Conservation (phyloP, 495 filamentous ascomycete genomes). For the Lepidopterella palustris region DNA sequence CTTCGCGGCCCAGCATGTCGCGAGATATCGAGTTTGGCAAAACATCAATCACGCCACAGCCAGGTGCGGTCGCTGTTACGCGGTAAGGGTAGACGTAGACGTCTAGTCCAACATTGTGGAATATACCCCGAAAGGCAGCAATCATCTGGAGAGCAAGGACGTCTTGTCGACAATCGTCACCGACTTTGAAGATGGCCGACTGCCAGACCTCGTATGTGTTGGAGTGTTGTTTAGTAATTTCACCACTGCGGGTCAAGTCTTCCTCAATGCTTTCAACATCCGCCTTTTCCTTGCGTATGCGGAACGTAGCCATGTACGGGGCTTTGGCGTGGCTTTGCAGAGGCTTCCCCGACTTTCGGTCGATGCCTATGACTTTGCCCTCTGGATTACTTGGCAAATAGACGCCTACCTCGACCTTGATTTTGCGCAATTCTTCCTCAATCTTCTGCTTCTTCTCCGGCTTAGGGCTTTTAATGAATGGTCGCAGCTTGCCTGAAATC, state of each 20-base stretch:
- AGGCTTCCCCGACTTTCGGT: conserved; percentile 94
- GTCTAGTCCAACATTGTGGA: conserved; percentile 86
- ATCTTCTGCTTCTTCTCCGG: conserved; percentile 99
- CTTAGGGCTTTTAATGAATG: conserved; percentile 86
- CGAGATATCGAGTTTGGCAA: conserved; percentile 95
- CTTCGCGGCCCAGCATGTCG: conserved; percentile 96
- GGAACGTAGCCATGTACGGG: conserved; percentile 97
- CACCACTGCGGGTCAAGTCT: conserved; percentile 6
- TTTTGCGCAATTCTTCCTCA: conserved; percentile 94
- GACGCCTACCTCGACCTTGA: conserved; percentile 92
- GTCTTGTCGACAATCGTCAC: conserved; percentile 96
- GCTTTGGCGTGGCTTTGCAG: conserved; percentile 97
- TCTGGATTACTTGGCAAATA: conserved; percentile 97
- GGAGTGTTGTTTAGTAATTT: conserved; percentile 19
- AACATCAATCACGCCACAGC: conserved; percentile 97
- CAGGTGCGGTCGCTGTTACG: conserved; percentile 95
- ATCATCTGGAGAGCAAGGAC: conserved; percentile 97
- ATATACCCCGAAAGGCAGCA: conserved; percentile 92
- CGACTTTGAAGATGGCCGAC: conserved; percentile 99
- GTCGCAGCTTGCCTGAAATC: conserved; percentile 91
- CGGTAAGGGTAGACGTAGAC: conserved; percentile 97
- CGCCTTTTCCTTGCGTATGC: conserved; percentile 73
- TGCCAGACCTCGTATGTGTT: conserved; percentile 85
- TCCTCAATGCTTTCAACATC: conserved; percentile 43
- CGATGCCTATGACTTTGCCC: conserved; percentile 92